Conservation (phyloP, 768 basidiomycete species). For the Tylopilus cervinicoccineus region DNA sequence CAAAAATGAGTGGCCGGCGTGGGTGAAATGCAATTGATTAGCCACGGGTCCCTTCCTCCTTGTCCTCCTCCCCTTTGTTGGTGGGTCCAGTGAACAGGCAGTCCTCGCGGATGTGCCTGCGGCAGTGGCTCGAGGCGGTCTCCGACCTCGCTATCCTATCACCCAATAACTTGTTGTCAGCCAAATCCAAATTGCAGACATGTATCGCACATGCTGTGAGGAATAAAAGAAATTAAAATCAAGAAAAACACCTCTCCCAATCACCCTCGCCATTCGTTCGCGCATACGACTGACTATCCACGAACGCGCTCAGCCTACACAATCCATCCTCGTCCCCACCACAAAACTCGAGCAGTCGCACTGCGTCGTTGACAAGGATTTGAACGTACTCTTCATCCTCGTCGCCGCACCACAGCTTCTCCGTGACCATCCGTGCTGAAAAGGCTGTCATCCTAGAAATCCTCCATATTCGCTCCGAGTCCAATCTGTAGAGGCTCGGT, state of each 20-base stretch:
- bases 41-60: no score
- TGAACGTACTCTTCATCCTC: constrained; percentile 48
- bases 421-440: constrained; percentile 67
- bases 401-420: constrained; percentile 52
- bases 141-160: no score
- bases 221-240: constrained; percentile 1
- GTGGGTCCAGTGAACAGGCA: no score
- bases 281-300: constrained; percentile 69
- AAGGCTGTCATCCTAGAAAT: constrained; percentile 68
- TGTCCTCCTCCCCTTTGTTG: no score
- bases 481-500: constrained; percentile 14
- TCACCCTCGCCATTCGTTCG: constrained; percentile 66
- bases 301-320: constrained; percentile 62
- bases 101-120: no score
- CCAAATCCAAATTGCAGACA: not conserved
- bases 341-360: constrained; percentile 63
- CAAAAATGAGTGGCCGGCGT: no score
- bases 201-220: not conserved
- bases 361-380: constrained; percentile 73
- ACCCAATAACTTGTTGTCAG: no score
- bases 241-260: constrained; percentile 58
- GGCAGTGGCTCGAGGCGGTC: no score
- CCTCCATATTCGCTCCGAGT: constrained; percentile 44
- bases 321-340: constrained; percentile 49
- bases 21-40: no score